Evolutionary conservation across 78 protist species (phyloP).

Genomic region (Neovahlkampfia damariscottae): DNA sequence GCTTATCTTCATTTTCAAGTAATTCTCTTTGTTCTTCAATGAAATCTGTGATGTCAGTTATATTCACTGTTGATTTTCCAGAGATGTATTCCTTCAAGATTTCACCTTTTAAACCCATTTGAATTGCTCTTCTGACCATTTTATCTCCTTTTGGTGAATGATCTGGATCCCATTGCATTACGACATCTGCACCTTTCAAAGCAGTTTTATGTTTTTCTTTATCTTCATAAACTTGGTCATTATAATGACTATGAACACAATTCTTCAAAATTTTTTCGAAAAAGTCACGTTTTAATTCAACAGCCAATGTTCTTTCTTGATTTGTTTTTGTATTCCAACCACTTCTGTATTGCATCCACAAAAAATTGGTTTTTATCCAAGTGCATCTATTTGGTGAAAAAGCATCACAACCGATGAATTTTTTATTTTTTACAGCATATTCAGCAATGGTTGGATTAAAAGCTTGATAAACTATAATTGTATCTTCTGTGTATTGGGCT

Average conservation of each 20-base stretch:
- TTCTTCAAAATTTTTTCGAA: conserved; percentile 20
- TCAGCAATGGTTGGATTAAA: conserved; percentile 25
- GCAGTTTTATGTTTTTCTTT: neutral
- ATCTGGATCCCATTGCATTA: conserved; percentile 43
- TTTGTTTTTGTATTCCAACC: conserved; percentile 26
- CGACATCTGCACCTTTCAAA: neutral
- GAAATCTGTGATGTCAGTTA: neutral
- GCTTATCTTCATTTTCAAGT: neutral
- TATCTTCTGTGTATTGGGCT: conserved; percentile 22
- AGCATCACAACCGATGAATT: conserved; percentile 10
- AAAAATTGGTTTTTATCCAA: conserved; percentile 42
- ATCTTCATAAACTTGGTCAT: neutral
- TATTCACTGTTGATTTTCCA: neutral
- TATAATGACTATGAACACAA: neutral
- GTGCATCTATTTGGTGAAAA: conserved; percentile 27
- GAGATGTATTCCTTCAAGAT: neutral
- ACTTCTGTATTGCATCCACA: conserved; percentile 43
- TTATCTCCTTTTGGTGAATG: conserved; percentile 11
- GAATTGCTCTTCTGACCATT: conserved; percentile 9
- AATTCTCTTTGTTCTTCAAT: neutral
- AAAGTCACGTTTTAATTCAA: neutral
- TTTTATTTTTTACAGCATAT: conserved; percentile 16
- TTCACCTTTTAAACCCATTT: conserved; percentile 20
- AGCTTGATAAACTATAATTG: conserved; percentile 35
- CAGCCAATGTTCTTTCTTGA: conserved; percentile 26